Evolutionary conservation across 2,329 filamentous ascomycete species (phyloP), one percentile per base, ranked within the genome.

Genomic region (Talaromyces sp.): DNA sequence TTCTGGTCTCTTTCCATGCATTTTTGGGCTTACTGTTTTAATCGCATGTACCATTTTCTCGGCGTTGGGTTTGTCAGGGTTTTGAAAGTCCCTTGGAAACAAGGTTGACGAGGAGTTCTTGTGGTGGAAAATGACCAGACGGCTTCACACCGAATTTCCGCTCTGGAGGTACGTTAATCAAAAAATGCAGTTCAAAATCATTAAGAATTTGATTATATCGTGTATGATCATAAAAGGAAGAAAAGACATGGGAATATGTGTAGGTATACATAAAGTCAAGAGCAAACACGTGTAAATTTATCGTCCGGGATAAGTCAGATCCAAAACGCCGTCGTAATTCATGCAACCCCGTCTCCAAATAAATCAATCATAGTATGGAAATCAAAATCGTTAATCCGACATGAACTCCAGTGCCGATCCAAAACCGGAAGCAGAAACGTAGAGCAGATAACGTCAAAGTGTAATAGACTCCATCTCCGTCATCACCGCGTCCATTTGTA

Each of bases 401-500:
- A 35, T 11, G 22, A 39, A 56, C 52, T 33, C 52, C 52, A 17
- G 19, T 37, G 33, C 52, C 22, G 52, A 64, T 25, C 22, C 8
- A 41, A 10, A 43, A 3, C n/a, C 19, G 22, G 15, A 4, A 7
- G 37, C 4, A 35, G 11, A 52, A 54, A 33, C 33, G 25, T 33
- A 52, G 17, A 13, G 17, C n/a, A 56, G 31, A 39, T 8, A 35
- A 13, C 11, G 11, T 69, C 73, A 79, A 66, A 79, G 69, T 50
- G 75, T 75, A 61, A 80, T 72, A 43, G 76, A 73, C 68, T 80
- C 92, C 74, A 98, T 85, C 78, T 97, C 94, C 68, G 93, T 86
- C 84, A 93, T 90, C 75, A 97, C 82, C 73, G 93, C 88, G 49
- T 92, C 92, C 84, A 97, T 91, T 79, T 97, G 92, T 10, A 94